Conservation (phyloP, 805 yeast genomes). For the Ogataea ramenticola region DNA sequence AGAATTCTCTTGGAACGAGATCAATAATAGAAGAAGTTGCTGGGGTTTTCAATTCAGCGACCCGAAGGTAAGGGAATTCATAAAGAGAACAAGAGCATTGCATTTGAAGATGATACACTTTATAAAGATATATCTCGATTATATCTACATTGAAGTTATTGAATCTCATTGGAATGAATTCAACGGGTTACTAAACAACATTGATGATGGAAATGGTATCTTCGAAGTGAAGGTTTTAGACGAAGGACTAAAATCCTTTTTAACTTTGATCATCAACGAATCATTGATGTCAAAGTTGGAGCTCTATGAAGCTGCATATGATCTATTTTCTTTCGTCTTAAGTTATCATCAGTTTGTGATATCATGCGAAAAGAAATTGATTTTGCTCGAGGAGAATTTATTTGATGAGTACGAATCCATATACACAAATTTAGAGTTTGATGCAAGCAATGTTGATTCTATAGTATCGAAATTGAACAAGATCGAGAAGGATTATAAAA, state of each 20-base stretch:
- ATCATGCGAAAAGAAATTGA: conserved; percentile 48
- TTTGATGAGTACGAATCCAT: conserved; percentile 26
- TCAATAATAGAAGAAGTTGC: conserved; percentile 49
- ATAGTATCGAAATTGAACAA: conserved; percentile 34
- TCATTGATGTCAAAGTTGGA: conserved; percentile 57
- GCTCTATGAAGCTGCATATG: conserved; percentile 39
- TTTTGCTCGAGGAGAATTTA: conserved; percentile 41
- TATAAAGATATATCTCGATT: conserved; percentile 45
- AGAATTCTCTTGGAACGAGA: conserved; percentile 66
- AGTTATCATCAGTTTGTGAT: conserved; percentile 41
- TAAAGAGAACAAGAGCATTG: conserved; percentile 45
- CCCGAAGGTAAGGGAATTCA: conserved; percentile 41
- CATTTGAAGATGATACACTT: conserved; percentile 53
- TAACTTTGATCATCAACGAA: conserved; percentile 58
- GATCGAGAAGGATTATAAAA: conserved; percentile 34
- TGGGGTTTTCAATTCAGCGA: conserved; percentile 49
- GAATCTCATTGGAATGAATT: conserved; percentile 46
- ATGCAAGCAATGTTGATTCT: conserved; percentile 29
- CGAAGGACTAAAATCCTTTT: conserved; percentile 42
- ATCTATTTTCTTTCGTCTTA: conserved; percentile 38
- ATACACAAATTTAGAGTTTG: conserved; percentile 31
- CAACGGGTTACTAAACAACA: conserved; percentile 15
- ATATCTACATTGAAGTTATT: conserved; percentile 52
- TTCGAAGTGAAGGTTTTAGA: conserved; percentile 35
- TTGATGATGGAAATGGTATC: conserved; percentile 9